Evolutionary conservation across 2,329 filamentous ascomycete species (phyloP).

Genomic region (Alternaria rosae): DNA sequence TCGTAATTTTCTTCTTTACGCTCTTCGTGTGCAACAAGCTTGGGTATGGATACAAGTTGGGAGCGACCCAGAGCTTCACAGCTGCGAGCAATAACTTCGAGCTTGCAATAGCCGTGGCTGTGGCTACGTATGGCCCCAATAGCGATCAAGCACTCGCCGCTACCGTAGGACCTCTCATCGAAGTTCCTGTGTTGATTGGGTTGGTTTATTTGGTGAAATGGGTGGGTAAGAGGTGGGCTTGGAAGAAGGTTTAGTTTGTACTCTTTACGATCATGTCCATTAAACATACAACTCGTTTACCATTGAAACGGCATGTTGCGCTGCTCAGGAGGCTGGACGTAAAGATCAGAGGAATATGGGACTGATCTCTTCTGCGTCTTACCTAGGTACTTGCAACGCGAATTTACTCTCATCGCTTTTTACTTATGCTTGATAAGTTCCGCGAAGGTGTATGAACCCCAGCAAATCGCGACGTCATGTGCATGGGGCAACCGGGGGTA

Average conservation of each 20-base stretch:
- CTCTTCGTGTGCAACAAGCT: conserved; percentile 63
- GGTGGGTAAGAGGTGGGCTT: conserved; percentile 60
- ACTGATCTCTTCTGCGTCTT: no score
- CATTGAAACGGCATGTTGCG: no score
- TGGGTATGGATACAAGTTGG: conserved; percentile 73
- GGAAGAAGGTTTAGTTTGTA: conserved; percentile 41
- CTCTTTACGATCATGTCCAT: neutral
- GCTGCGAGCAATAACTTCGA: conserved; percentile 91
- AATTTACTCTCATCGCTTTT: no score
- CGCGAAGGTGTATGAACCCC: no score
- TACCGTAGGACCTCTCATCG: conserved; percentile 80
- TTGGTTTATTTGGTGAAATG: conserved; percentile 74
- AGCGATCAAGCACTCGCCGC: conserved; percentile 79
- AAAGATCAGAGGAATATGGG: no score
- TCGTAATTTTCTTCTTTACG: conserved; percentile 73
- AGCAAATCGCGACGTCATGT: neutral
- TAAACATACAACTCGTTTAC: no score
- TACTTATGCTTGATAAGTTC: no score
- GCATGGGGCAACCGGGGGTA: neutral
- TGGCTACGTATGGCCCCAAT: conserved; percentile 75
- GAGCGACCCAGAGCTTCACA: conserved; percentile 79
- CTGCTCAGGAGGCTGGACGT: no score
- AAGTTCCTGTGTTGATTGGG: conserved; percentile 78
- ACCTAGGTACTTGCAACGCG: no score
- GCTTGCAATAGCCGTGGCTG: conserved; percentile 81